Base-by-base conservation (phyloP, 805 yeast species). In the Starmerella riodocensis region DNA sequence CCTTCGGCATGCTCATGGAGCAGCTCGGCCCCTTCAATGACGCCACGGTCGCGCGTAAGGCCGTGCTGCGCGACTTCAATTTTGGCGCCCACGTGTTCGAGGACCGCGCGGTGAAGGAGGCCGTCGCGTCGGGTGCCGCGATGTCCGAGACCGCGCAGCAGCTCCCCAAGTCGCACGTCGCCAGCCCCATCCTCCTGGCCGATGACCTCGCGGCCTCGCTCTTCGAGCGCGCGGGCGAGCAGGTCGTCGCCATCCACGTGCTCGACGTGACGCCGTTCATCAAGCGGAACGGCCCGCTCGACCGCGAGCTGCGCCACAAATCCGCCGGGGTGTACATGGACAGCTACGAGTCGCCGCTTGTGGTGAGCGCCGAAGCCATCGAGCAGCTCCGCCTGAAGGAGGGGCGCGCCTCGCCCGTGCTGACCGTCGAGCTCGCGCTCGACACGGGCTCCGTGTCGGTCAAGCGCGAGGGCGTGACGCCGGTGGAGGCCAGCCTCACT, bases 1-100 rank as follows among this genome's bases (percentile, higher is more conserved):
- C 98, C 4, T 91, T 91, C 56, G 98, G 98, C 52, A 85, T 94
- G 23, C 65, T 91, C 41, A 78, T 88, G 20, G 80, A 86, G 33
- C 82, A 81, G 51, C 65, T 91, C 46, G 98, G 98, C 19, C 70
- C 74, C 28, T 74, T 81, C 53, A 82, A 76, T 48, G 88, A 78
- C 46, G 70, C 76, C 2, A 65, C 69, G 18, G 82, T 88, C 30
- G 94, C 85, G 58, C 73, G 85, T 45, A 88, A 79, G 57, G 83
- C 96, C 1, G 78, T 91, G 39, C 67, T 91, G 49, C 74, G 96
- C 54, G 97, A 64, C 48, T 63, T 62, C 49, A 68, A 64, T 42
- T 67, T 66, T 45, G 53, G 63, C 29, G 57, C 63, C 12, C 62
- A 57, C 36, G 57, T 54, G 32, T 65, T 66, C 39, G 56, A 65